Evolutionary conservation across 768 basidiomycete genomes (phyloP), one percentile per base, ranked within the genome.

Genomic region (Leccinum disarticulatum): DNA sequence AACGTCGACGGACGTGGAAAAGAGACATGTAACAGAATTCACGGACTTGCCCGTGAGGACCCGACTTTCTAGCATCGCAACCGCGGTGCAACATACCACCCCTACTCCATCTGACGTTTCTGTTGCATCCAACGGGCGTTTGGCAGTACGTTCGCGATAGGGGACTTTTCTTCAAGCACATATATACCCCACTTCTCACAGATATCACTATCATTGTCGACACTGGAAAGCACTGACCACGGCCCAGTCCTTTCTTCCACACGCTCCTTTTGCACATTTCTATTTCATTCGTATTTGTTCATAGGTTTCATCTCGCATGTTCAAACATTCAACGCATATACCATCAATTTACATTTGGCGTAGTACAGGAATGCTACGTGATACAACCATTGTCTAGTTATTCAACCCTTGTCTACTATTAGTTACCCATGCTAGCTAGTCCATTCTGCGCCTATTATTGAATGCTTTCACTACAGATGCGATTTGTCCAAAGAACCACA

Each of bases 401-500:
- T 64, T 56, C 53, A 54, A 58, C 35, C 43, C 36, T 30, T 19
- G 58, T 59, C 62, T 64, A 70, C 62, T 64, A 70, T 64, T 58
- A 27, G 22, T 56, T 48, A 38, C 46, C 47, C 33, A 33, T 49
- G 43, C 41, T 19, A 43, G 41, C 63, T 67, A 74, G 70, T 89
- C 89, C 86, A 91, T 91, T 68, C 88, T 81, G 69, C 85, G 81
- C 59, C 80, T 83, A 46, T 85, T 80, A 74, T 92, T 93, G 73
- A 87, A 91, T 41, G 83, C 73, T 69, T 89, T 90, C 22, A 92
- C 91, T 48, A 93, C 87, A 9, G 81, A 79, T 27, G 87, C 86
- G 43, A 93, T 83, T 67, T 90, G 85, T 25, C 79, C 80, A 73
- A 91, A 93, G 76, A 93, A 91, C 91, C 91, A 93, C 7, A 79